Evolutionary conservation across 305 asterid species (phyloP), one percentile per base, ranked within the genome.

Genomic region (Rubia peregrina): DNA sequence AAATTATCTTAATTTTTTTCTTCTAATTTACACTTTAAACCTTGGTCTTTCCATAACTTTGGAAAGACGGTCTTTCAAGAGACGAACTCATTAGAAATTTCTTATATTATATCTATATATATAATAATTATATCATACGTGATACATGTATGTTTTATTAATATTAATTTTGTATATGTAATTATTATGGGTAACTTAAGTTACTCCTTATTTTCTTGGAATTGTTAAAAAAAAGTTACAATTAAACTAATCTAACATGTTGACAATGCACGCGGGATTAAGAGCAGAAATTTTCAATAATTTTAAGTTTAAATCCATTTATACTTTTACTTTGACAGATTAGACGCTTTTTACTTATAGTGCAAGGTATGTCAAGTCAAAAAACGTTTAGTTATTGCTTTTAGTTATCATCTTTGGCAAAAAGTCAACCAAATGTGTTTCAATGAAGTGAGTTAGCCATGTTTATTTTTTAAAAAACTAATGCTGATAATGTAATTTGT

Each of bases 331-430:
- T 72, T 6, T 64, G 43, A 38, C 9, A 49, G 55, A 1, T 17
- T 30, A 30, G 33, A 30, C 33, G 3, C 33, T n/a, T 30, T 30
- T 30, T 16, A 72, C 40, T 21, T 43, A 10, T 59, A 63, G 30
- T 33, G 42, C 22, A 11, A 49, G 1, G 33, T 30, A 0, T 64
- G 44, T 38, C 19, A 64, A 46, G 59, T 53, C 40, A 22, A 72
- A 49, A 51, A 72, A 65, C 19, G 40, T 6, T 59, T 19, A 68
- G 65, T 24, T 16, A 65, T 57, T 65, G 60, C 19, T 41, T 65
- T 49, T 30, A 42, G 67, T 64, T 9, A 55, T 53, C 53, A 22
- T 16, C 43, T 53, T 73, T 41, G 48, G 24, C 48, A 51, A 22
- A 44, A 72, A 40, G 67, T 73, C 66, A 13, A 16, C 53, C 51